Percentiles rank a stretch among this genome's conserved stretches.
These are phyloP conservation scores for Balakata baccata DNA, from an alignment of 345 rosid species.

Conservation along the genomic window DNA sequence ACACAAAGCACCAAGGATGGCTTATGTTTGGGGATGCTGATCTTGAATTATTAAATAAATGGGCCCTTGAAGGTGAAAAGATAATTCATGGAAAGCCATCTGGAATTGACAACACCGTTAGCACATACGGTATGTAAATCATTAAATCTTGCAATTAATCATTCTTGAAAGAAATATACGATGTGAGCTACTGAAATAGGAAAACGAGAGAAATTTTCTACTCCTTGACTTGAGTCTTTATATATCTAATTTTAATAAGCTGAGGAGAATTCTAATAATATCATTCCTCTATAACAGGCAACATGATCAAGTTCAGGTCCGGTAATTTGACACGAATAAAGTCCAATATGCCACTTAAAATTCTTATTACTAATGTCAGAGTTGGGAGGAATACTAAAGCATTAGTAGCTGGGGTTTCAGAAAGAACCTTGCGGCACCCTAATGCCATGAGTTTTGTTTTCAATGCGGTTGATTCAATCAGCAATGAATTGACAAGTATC, in stretches of 20 bases:
- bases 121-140: conserved; percentile 70
- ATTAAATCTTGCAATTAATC: neutral
- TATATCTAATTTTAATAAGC: neutral
- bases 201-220: no score
- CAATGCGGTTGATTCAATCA: conserved; percentile 74
- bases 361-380: conserved; percentile 89
- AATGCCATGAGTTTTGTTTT: conserved; percentile 70
- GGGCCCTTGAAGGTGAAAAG: conserved; percentile 98
- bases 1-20: conserved; percentile 50
- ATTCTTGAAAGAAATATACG: neutral
- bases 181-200: neutral
- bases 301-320: conserved; percentile 78
- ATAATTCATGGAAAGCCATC: conserved; percentile 94
- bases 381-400: conserved; percentile 91
- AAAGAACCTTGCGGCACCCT: conserved; percentile 64
- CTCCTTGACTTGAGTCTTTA: no score
- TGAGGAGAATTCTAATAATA: neutral
- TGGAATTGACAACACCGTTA: conserved; percentile 94
- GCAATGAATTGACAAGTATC: conserved; percentile 53
- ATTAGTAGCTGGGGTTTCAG: conserved; percentile 82
- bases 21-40: conserved; percentile 42
- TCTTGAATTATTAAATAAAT: conserved; percentile 70
- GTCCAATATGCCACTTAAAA: conserved; percentile 58
- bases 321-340: conserved; percentile 60
- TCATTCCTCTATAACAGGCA: conserved; percentile 44